Evolutionary conservation across 352 stramenopile genomes (phyloP), one percentile per base, ranked within the genome.

Genomic region (Globisporangium okanoganense): DNA sequence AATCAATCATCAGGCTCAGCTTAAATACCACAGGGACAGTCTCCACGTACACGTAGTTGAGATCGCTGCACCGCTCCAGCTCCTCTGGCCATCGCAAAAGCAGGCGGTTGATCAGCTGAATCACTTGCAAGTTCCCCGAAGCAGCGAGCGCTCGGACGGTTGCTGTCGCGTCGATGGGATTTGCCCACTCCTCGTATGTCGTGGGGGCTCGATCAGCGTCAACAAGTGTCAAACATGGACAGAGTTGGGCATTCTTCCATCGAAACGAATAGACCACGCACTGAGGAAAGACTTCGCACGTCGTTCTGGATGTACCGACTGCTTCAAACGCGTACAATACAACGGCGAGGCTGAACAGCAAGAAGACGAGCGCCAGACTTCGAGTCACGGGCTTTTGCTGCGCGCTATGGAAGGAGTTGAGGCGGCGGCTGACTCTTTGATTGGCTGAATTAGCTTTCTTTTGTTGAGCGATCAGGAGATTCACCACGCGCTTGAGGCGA

Each of bases 11-110:
- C n/a, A n/a, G n/a, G n/a, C n/a, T n/a, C n/a, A n/a, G n/a, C n/a
- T n/a, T n/a, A n/a, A n/a, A n/a, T n/a, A n/a, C n/a, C 36, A 18
- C 36, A 41, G 5, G 13, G 3, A 10, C 18, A 47, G 18, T 47
- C 16, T 41, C 13, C 22, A 57, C 33, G 43, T 71, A 85, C 78
- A 87, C 58, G 51, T 75, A 64, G 16, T 71, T 66, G 6, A 87
- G 64, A 0, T 73, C 54, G 4, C 7, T 24, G 25, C 75, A 83
- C 8, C 10, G n/a, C 10, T 47, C 55, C 20, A 87, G 59, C 5
- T 74, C 60, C 0, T 79, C 62, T 0, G 73, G 73, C 33, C 66
- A 58, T 2, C 50, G 33, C 0, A 27, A 36, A 0, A 81, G 38
- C 9, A 67, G 47, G 24, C 65, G 63, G 41, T 81, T 81, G 18